phyloP scores from a whole-genome alignment of 805 yeast species.

The Yarrowia osloensis region DNA sequence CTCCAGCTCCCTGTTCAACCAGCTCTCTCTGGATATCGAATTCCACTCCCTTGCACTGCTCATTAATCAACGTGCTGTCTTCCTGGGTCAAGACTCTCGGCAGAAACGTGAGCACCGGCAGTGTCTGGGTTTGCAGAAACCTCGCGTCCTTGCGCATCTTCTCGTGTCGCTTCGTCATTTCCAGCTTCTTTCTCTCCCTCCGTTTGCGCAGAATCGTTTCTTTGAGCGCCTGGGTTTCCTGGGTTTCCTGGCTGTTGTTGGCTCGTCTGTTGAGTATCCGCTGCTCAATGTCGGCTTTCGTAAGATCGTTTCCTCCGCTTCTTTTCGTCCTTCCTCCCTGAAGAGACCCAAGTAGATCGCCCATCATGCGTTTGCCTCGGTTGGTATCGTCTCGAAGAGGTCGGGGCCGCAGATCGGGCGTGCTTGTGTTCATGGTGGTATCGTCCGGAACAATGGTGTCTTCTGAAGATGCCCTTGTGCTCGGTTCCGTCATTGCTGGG shows the following conservation, averaged over 20 bases:
- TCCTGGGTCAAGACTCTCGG: not conserved
- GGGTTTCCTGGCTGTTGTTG: not conserved
- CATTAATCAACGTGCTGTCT: not conserved
- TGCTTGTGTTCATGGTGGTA: too few species aligned
- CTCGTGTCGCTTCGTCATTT: constrained; percentile 4
- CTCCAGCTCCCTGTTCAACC: not conserved
- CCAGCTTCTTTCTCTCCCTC: not conserved
- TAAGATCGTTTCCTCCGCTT: too few species aligned
- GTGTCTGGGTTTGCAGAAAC: not conserved
- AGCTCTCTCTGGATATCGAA: not conserved
- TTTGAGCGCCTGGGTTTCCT: not conserved
- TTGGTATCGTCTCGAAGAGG: not conserved
- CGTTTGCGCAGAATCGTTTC: not conserved
- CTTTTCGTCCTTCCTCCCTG: not conserved
- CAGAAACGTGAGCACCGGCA: not conserved
- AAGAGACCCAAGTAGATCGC: not conserved
- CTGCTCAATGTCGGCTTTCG: constrained; percentile 1
- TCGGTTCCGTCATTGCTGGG: not conserved
- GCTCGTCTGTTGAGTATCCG: not conserved
- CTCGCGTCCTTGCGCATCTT: not conserved
- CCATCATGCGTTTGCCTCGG: constrained; percentile 4
- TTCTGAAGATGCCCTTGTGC: not conserved
- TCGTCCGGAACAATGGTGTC: not conserved
- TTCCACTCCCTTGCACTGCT: constrained; percentile 5
- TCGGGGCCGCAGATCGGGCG: not conserved